These are phyloP conservation scores for Candida frijolesensis DNA, from an alignment of 1,139 yeast genomes.

Conservation along the genomic window DNA sequence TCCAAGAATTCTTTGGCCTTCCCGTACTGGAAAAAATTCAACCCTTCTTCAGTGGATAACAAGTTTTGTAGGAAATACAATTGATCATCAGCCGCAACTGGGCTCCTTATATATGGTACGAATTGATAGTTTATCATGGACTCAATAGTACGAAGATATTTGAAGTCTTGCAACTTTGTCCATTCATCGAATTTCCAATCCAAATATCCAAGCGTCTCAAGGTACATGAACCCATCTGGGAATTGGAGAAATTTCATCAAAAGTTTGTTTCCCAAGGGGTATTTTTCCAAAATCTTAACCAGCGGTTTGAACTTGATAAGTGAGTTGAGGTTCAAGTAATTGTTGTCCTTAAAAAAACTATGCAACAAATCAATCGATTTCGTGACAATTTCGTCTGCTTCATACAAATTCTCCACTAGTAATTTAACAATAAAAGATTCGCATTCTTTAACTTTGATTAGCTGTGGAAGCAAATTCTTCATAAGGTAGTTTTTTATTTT, in stretches of 20 bases:
- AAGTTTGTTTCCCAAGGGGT: constrained; percentile 27
- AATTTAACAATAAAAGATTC: constrained; percentile 46
- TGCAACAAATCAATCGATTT: constrained; percentile 52
- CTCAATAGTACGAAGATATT: constrained; percentile 29
- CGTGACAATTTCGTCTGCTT: constrained; percentile 58
- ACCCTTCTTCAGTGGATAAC: constrained; percentile 81
- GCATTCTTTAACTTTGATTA: constrained; percentile 36
- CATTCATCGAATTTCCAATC: constrained; percentile 35
- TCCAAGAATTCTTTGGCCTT: constrained; percentile 30
- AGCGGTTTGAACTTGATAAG: constrained; percentile 37
- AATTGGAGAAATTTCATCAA: constrained; percentile 32
- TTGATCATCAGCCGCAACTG: constrained; percentile 6
- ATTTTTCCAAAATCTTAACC: constrained; percentile 27
- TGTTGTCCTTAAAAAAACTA: constrained; percentile 17
- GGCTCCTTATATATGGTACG: constrained; percentile 26
- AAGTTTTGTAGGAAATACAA: constrained; percentile 80
- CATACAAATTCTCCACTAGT: constrained; percentile 72
- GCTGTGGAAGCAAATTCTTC: constrained; percentile 47
- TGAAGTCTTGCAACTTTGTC: constrained; percentile 22
- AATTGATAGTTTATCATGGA: constrained; percentile 22
- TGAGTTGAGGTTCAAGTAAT: constrained; percentile 22
- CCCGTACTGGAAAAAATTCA: constrained; percentile 37
- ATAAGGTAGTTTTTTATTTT: constrained; percentile 61
- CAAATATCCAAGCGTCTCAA: constrained; percentile 36
- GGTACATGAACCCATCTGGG: constrained; percentile 39